Percentiles rank a stretch among this genome's conserved stretches.
Evolutionary conservation across 1,139 yeast genomes (phyloP).

Genomic region (Arxiozyma bovina): DNA sequence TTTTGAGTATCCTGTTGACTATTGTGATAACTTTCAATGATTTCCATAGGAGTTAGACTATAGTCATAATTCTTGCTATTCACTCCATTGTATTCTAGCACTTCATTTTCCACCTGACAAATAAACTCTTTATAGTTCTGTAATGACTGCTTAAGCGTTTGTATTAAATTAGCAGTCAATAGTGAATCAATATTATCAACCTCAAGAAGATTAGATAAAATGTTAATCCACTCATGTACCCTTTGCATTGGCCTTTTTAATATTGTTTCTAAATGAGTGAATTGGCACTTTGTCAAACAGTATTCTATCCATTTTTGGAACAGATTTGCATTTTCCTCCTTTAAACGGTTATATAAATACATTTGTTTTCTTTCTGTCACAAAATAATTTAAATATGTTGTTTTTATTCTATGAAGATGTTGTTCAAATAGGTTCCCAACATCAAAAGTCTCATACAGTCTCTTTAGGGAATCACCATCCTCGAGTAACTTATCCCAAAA

Average conservation of each 20-base stretch:
- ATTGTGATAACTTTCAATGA: slow-evolving; percentile 21
- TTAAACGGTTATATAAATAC: slow-evolving; percentile 17
- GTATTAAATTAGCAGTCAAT: not conserved
- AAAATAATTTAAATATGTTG: slow-evolving; percentile 28
- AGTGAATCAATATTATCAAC: not conserved
- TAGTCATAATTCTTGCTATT: slow-evolving; percentile 15
- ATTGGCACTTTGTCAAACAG: slow-evolving; percentile 18
- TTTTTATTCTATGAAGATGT: slow-evolving; percentile 27
- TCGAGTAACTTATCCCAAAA: slow-evolving; percentile 12
- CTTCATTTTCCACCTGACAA: slow-evolving; percentile 10
- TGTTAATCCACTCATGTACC: slow-evolving; percentile 15
- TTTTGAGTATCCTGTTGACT: not conserved
- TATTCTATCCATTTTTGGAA: slow-evolving; percentile 24
- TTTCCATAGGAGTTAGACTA: slow-evolving; percentile 23
- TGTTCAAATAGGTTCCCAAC: slow-evolving; percentile 26
- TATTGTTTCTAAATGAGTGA: slow-evolving; percentile 16
- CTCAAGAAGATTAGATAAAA: slow-evolving; percentile 10
- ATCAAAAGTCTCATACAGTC: slow-evolving; percentile 14
- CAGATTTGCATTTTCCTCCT: slow-evolving; percentile 9
- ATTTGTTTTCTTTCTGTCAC: slow-evolving; percentile 23
- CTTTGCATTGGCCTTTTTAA: slow-evolving; percentile 22
- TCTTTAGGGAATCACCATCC: slow-evolving; percentile 6
- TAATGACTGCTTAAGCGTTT: not conserved
- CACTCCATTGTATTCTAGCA: slow-evolving; percentile 12
- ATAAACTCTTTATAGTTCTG: slow-evolving; percentile 10